These are phyloP conservation scores for Tuber calosporum DNA, from an alignment of 495 filamentous ascomycete genomes.

Conservation along the genomic window DNA sequence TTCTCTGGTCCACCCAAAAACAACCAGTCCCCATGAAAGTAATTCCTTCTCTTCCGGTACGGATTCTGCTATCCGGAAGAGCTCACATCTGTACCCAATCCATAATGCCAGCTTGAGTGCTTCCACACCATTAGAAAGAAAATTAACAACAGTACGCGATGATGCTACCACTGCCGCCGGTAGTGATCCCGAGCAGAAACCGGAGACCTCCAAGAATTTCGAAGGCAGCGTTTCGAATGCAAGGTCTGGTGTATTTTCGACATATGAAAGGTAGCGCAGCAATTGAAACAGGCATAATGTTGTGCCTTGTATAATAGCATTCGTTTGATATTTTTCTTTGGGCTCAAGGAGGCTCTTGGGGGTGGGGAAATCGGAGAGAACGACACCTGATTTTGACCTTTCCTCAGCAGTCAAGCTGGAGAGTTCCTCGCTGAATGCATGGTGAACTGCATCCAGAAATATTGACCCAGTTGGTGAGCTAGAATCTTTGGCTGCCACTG, in stretches of 20 bases:
- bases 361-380: constrained; percentile 22
- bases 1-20: constrained; percentile 34
- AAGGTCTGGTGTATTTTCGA: constrained; percentile 24
- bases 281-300: constrained; percentile 24
- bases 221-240: constrained; percentile 16
- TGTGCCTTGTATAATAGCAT: constrained; percentile 25
- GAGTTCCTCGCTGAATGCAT: constrained; percentile 26
- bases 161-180: constrained; percentile 27
- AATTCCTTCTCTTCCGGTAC: constrained; percentile 23
- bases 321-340: constrained; percentile 24
- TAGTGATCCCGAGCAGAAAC: constrained; percentile 31
- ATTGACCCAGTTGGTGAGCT: constrained; percentile 23
- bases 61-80: constrained; percentile 26
- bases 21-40: constrained; percentile 31
- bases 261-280: constrained; percentile 28
- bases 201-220: constrained; percentile 29
- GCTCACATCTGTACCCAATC: constrained; percentile 33
- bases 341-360: constrained; percentile 22
- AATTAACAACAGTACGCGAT: constrained; percentile 21
- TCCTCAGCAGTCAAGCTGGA: constrained; percentile 20
- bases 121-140: constrained; percentile 26
- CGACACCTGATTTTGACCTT: constrained; percentile 10
- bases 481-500: constrained; percentile 25
- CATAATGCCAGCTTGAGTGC: constrained; percentile 28
- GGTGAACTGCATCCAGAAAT: constrained; percentile 21